Base-by-base conservation (phyloP, 2,329 filamentous ascomycete genomes). In the Metarhizium robertsii region DNA sequence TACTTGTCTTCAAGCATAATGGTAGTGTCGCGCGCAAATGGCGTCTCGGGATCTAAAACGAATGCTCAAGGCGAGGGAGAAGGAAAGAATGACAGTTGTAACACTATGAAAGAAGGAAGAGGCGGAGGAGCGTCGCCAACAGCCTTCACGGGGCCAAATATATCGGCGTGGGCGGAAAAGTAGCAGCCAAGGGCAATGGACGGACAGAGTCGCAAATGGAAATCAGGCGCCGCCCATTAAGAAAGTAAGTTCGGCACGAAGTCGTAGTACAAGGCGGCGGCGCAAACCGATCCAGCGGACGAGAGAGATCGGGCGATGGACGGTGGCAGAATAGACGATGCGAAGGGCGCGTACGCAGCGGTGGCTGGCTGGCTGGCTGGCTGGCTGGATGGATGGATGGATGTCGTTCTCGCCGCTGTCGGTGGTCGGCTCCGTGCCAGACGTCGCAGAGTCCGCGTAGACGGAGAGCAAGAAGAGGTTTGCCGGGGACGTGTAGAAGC, bases 1-100 rank as follows among this genome's bases (percentile, higher is more conserved):
- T 68, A 72, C 69, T 72, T 72, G 62, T 72, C 70, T 57, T 71
- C 69, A 62, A 72, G 60, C 69, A 71, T 71, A 53, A 55, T 63
- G 58, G 46, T 18, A 18, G 50, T 43, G 14, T 49, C 45, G 57
- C 56, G 42, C 48, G 58, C 45, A 60, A 61, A 59, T 55, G 57
- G 62, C 57, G 58, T 47, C 45, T 50, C 48, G 32, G 18, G 11
- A 16, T 25, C 42, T 25, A 16, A 45, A 45, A 45, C n/a, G n/a
- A 45, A 20, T 18, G 16, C 42, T 45, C 18, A 40, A 34, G 7
- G 16, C 25, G 48, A 50, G 16, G 48, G n/a, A 34, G 48, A 6
- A 34, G 20, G 32, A 34, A 50, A 34, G 38, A 40, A 16, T 14
- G 14, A 5, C 8, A 40, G n/a, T 34, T 11, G 32, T 34, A 34